Evolutionary conservation across 805 yeast genomes (phyloP).

Genomic region (Candida loeiensis): DNA sequence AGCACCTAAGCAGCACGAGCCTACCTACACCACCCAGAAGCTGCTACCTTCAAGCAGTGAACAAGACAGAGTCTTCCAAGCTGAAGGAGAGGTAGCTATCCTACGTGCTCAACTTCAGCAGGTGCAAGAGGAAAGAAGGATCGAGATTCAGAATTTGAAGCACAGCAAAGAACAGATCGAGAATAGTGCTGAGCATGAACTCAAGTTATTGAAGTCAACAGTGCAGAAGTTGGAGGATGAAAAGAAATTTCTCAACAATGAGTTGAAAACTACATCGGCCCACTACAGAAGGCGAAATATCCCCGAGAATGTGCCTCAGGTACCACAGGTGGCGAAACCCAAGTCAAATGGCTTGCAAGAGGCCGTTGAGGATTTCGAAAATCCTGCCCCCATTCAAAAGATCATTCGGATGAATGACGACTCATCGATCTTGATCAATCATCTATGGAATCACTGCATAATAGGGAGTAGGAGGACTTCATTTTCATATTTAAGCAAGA

Average conservation of each 20-base stretch:
- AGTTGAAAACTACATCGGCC: slow-evolving; percentile 26
- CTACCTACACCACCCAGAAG: not conserved
- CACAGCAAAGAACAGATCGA: slow-evolving; percentile 16
- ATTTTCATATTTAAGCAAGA: slow-evolving; percentile 29
- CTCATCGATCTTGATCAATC: slow-evolving; percentile 31
- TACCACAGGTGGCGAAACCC: not conserved
- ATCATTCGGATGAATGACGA: slow-evolving; percentile 30
- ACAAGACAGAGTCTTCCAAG: slow-evolving; percentile 26
- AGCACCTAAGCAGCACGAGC: slow-evolving; percentile 2
- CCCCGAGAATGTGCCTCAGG: not conserved
- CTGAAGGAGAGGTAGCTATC: slow-evolving; percentile 80
- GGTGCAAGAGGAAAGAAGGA: slow-evolving; percentile 37
- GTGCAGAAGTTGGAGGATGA: slow-evolving; percentile 42
- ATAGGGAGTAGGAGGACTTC: slow-evolving; percentile 34
- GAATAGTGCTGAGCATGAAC: slow-evolving; percentile 28
- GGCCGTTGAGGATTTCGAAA: not conserved
- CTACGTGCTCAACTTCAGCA: slow-evolving; percentile 61
- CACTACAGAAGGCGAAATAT: slow-evolving; percentile 21
- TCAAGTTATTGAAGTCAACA: slow-evolving; percentile 26
- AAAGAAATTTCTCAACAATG: slow-evolving; percentile 39
- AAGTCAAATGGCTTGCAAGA: not conserved
- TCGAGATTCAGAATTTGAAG: slow-evolving; percentile 30
- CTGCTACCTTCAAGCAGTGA: not conserved
- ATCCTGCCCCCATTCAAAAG: slow-evolving; percentile 9
- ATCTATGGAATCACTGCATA: slow-evolving; percentile 34